phyloP scores from a whole-genome alignment of 306 rosid species.

The Psophocarpus tetragonolobus region DNA sequence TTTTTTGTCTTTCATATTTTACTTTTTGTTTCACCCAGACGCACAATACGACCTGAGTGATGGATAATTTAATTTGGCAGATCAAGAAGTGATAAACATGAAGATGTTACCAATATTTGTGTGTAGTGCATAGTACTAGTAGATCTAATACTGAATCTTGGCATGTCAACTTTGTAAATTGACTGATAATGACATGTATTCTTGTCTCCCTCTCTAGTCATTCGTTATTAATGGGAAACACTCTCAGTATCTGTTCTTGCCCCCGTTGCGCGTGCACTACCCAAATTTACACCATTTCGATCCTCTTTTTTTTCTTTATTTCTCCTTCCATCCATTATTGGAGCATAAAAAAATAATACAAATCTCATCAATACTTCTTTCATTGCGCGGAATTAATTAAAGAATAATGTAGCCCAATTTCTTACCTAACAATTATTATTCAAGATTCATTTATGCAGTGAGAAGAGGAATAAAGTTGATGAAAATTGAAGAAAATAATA shows the following conservation, averaged over 20 bases:
- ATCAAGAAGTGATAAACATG: not conserved
- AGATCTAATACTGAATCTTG: not conserved
- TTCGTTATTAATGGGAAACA: not conserved
- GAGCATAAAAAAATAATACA: not conserved
- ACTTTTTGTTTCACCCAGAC: no score
- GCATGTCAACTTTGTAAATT: not conserved
- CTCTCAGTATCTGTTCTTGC: not conserved
- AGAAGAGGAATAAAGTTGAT: no score
- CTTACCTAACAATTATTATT: no score
- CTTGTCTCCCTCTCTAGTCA: not conserved
- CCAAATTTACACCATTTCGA: not conserved
- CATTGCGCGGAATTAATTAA: no score
- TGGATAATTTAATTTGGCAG: no score
- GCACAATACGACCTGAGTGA: no score
- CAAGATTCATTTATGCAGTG: no score
- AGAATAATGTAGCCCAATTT: no score
- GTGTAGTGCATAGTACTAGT: not conserved
- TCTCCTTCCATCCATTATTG: not conserved
- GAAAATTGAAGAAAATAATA: no score
- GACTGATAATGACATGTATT: conserved; percentile 6
- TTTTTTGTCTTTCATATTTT: no score
- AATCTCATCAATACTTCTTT: no score
- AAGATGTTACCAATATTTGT: not conserved
- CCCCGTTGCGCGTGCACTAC: not conserved
- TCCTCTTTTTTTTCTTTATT: not conserved